Evolutionary conservation across 2,329 filamentous ascomycete genomes (phyloP).

Genomic region (Reticulascus tulasneorum): DNA sequence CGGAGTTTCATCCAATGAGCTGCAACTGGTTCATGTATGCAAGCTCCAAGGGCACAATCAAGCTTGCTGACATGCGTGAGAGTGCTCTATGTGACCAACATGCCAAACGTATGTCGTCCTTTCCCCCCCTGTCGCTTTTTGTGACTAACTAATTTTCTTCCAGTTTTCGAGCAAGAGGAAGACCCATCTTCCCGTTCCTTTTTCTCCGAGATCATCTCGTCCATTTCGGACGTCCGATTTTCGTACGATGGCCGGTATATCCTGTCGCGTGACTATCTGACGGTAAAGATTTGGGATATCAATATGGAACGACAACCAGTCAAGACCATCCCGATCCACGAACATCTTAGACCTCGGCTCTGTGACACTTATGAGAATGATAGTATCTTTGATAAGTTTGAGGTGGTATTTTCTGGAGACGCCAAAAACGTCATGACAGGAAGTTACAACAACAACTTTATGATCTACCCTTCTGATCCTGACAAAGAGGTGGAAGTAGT

Average conservation of each 20-base stretch:
- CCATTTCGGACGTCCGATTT: slow-evolving; percentile 97
- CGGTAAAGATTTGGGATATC: slow-evolving; percentile 99
- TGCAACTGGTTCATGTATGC: slow-evolving; percentile 99
- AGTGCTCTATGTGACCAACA: slow-evolving; percentile 95
- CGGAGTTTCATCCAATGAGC: slow-evolving; percentile 93
- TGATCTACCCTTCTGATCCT: slow-evolving; percentile 97
- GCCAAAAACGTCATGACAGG: slow-evolving; percentile 99
- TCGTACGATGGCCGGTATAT: slow-evolving; percentile 96
- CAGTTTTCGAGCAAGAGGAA: slow-evolving; percentile 98
- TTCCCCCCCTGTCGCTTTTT: not conserved
- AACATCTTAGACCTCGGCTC: slow-evolving; percentile 87
- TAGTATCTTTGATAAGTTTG: slow-evolving; percentile 99
- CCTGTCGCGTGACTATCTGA: slow-evolving; percentile 93
- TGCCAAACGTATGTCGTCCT: slow-evolving; percentile 70
- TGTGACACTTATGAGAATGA: slow-evolving; percentile 99
- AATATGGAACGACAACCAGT: slow-evolving; percentile 98
- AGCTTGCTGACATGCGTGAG: slow-evolving; percentile 96
- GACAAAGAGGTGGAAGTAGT: slow-evolving; percentile 97
- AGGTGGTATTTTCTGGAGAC: slow-evolving; percentile 97
- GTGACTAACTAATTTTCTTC: not conserved
- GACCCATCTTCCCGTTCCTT: slow-evolving; percentile 95
- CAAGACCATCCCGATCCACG: slow-evolving; percentile 98
- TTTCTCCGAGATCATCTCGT: slow-evolving; percentile 99
- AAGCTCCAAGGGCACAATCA: slow-evolving; percentile 98
- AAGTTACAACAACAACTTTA: slow-evolving; percentile 99